Base-by-base conservation (phyloP, 2,329 filamentous ascomycete genomes). In the Ustilaginoidea virens region DNA sequence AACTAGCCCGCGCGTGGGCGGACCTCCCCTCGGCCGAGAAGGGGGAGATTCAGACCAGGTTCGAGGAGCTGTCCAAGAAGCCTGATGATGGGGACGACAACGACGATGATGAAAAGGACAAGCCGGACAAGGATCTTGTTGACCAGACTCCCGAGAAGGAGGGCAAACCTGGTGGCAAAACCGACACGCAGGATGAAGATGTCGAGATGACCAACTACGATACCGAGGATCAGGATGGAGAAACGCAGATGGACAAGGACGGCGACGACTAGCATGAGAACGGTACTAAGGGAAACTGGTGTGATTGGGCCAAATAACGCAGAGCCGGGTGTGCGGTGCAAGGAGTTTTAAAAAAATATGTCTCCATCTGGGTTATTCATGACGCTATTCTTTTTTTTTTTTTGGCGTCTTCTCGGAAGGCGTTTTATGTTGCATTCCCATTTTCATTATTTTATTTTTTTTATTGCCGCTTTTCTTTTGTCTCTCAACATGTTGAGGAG, bases 1-100 rank as follows among this genome's bases (percentile, higher is more conserved):
- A 69, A 50, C 55, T 73, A 7, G 51, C 56, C n/a, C 58, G 57
- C 9, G 52, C 54, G 23, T 74, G 69, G 68, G 63, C 67, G 33
- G 60, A 64, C 13, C 52, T 73, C 10, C 46, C 61, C 4, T 56
- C 63, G 25, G 49, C 47, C 14, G 55, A 63, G 28, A 63, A 60
- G 43, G 62, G 66, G 16, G 57, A 60, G 29, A 70, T 59, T 31
- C 54, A 63, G 35, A 34, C 41, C 33, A 56, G 49, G 31, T 38
- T 40, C 16, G 46, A 52, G 12, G 34, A 43, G 14, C 17, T 42
- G 18, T 36, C 39, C 11, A 44, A 46, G 25, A 42, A 39, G 22
- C 34, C 37, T 13, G 41, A 44, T 30, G 32, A 37, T 12, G 47
- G 48, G 30, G 39, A 44, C 25, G 40, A 46, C 23, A 40, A 45